phyloP scores from a whole-genome alignment of 2,329 filamentous ascomycete species.

The Scleromitrula shiraiana region DNA sequence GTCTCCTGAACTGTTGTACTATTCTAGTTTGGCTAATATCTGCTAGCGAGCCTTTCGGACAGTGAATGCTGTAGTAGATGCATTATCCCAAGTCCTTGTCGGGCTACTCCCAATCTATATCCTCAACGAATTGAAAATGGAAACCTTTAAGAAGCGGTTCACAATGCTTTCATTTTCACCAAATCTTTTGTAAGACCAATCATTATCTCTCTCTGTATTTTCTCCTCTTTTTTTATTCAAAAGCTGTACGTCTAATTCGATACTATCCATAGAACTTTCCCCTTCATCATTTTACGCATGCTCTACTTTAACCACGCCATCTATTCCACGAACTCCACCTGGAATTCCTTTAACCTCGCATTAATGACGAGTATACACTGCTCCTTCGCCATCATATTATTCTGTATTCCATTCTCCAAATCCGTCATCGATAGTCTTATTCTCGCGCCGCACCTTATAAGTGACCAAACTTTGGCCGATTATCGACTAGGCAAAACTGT shows the following conservation, averaged over 20 bases:
- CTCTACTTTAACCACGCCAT: not conserved
- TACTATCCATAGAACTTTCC: not conserved
- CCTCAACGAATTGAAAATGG: not conserved
- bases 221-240: not conserved
- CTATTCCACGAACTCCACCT: not conserved
- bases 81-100: not conserved
- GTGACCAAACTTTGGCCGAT: no score
- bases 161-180: not conserved
- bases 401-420: constrained; percentile 9
- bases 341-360: constrained; percentile 1
- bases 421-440: constrained; percentile 4
- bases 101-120: not conserved
- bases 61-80: not conserved
- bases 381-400: constrained; percentile 3
- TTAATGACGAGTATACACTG: not conserved
- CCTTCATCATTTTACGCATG: not conserved
- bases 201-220: not conserved
- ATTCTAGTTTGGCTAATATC: not conserved
- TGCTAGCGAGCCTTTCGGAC: not conserved
- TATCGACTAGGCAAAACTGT: no score
- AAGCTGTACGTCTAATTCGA: not conserved
- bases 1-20: not conserved
- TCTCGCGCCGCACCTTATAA: no score
- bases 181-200: not conserved
- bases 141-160: not conserved